A percentile compares a stretch with the other conserved stretches of the same genome.
These are phyloP conservation scores for Polygonum maritimum DNA, from an alignment of 148 eudicot genomes.

Conservation along the genomic window DNA sequence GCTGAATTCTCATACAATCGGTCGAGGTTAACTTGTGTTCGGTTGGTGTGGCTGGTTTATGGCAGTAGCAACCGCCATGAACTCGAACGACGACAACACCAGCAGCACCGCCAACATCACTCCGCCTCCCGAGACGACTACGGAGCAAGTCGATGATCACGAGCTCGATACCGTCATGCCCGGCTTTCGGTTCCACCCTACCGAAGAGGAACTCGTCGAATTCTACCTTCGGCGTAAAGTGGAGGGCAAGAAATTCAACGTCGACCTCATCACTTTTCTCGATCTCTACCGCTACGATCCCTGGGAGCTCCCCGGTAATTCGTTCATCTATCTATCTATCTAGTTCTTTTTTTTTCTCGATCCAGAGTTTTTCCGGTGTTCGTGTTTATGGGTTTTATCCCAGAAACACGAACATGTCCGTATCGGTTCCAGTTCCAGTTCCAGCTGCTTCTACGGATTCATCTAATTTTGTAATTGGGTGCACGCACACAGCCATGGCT, in stretches of 20 bases:
- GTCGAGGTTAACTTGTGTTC: too few species aligned
- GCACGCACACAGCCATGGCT: slow-evolving; percentile 28
- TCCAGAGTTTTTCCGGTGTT: too few species aligned
- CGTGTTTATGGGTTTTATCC: too few species aligned
- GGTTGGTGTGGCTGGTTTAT: neutral
- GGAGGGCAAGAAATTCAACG: slow-evolving; percentile 20
- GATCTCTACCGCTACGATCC: slow-evolving; percentile 55
- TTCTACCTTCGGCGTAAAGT: slow-evolving; percentile 36
- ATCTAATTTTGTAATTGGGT: too few species aligned
- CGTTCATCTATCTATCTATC: neutral
- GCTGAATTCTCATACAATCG: too few species aligned
- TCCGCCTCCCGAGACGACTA: neutral
- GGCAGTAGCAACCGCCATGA: slow-evolving; percentile 1
- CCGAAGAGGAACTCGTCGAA: slow-evolving; percentile 51
- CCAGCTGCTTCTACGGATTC: too few species aligned
- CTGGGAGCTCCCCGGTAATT: slow-evolving; percentile 50
- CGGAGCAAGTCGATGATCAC: slow-evolving; percentile 6
- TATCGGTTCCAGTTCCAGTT: too few species aligned
- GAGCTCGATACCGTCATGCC: slow-evolving; percentile 24
- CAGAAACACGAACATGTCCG: too few species aligned
- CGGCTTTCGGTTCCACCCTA: slow-evolving; percentile 54
- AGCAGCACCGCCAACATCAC: neutral
- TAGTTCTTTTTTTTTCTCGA: neutral
- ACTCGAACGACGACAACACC: slow-evolving; percentile 6
- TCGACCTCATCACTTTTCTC: slow-evolving; percentile 39